Evolutionary conservation across 208 protist species (phyloP), one percentile per base, ranked within the genome.

Genomic region (Leishmania mexicana): DNA sequence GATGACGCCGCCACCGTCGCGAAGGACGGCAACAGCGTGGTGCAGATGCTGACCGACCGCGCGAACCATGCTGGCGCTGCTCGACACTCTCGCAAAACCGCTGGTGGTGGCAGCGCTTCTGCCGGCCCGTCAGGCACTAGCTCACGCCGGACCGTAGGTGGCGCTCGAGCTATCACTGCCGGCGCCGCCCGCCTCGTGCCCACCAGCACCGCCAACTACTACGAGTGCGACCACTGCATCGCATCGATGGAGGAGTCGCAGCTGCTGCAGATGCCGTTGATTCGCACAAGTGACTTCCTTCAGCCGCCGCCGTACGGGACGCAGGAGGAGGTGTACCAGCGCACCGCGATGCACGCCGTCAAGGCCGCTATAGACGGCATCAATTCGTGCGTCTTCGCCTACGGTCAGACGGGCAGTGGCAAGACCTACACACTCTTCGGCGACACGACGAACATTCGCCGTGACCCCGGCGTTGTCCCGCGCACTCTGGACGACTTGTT

Each of bases 301-400:
- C 87, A 85, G 73, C 89, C 90, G 11, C 91, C 90, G 6, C 76
- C 87, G 60, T 89, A 89, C 80, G 90, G 92, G 53, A 88, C 90
- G 53, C 94, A 97, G 84, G 89, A 93, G 79, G 89, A 92, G 53
- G 91, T 97, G 45, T 97, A 94, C 88, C 87, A 81, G 21, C 75
- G 73, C 47, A 96, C 91, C 40, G 94, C 92, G 10, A 78, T 81
- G 70, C 92, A 92, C 75, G 91, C 92, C 13, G 92, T 98, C n/a
- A 74, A 87, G 38, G 89, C 91, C 3, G 91, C 89, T 4, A 85
- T 98, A 38, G 93, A 96, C 53, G 95, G 95, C 72, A 96, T 96
- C 80, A 98, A 98, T 83, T 92, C 73, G 13, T 76, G 73, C 51
- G 73, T 76, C 31, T 76, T 76, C 73, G 73, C 73, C 51, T 76